Conservation (phyloP, 106 monocot species). For the Acorus gramineus region DNA sequence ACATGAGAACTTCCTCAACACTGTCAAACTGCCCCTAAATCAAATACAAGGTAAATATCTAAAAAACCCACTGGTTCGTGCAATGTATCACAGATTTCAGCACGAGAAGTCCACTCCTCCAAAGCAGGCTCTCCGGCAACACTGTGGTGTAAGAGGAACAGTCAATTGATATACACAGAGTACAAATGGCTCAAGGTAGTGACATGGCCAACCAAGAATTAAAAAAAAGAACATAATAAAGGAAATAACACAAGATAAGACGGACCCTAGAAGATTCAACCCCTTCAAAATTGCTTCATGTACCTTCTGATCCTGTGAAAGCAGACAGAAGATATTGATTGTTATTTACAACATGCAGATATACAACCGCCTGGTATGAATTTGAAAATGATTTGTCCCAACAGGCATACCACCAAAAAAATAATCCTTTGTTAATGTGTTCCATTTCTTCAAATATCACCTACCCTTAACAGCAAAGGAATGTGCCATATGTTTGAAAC, state of each 20-base stretch:
- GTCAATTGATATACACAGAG: too few relatives aligned
- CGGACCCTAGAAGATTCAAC: conserved; percentile 55
- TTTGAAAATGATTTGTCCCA: too few relatives aligned
- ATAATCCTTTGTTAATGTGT: too few relatives aligned
- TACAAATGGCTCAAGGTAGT: too few relatives aligned
- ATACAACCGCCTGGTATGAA: too few relatives aligned
- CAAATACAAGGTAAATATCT: neutral
- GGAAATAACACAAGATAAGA: conserved; percentile 1
- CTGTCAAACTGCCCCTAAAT: neutral
- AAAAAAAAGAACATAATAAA: conserved; percentile 1
- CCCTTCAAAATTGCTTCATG: conserved; percentile 78
- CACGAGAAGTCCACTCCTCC: conserved; percentile 59
- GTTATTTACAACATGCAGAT: too few relatives aligned
- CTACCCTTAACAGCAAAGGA: conserved; percentile 81
- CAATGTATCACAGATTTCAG: conserved; percentile 57
- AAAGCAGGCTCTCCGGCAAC: conserved; percentile 41
- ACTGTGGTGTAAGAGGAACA: conserved; percentile 11
- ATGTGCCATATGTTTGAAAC: conserved; percentile 96
- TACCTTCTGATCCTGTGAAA: conserved; percentile 66
- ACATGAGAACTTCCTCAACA: neutral
- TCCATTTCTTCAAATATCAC: neutral
- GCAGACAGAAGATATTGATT: neutral
- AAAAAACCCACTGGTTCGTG: conserved; percentile 42
- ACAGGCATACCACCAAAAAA: too few relatives aligned
- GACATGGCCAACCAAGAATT: neutral